Base-by-base conservation (phyloP, 1,139 yeast species). In the Suhomyces atakaporum region DNA sequence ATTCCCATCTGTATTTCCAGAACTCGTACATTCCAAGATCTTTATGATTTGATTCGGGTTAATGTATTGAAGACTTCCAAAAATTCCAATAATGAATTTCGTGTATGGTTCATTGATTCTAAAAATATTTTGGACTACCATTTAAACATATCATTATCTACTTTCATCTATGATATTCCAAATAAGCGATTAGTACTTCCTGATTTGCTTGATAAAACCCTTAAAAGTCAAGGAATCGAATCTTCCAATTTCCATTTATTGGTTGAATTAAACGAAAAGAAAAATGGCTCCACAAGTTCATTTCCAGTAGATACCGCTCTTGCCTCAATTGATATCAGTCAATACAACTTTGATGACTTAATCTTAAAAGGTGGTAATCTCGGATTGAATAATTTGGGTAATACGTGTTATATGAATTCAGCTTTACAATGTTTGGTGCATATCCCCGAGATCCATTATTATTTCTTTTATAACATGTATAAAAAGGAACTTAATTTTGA, bases 321-420 rank as follows among this genome's bases (percentile, higher is more conserved):
- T n/a, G 42, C 46, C 5, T 44, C 45, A 27, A 31, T 50, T 10
- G 54, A 56, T 35, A 20, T 45, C 7, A 44, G 54, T 12, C 47
- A 47, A 26, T 54, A 49, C 36, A 54, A 54, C 25, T 21, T 48
- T 8, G 47, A 47, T 28, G 21, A 32, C 11, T 29, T 38, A 11
- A 47, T 42, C 22, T 35, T 36, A 11, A 43, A 48, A 13, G 68
- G 72, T 13, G 77, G 75, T 2, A 49, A 63, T 34, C 47, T 65
- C 30, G 98, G 98, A 0, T 65, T 92, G 34, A 71, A 74, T 29
- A 92, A 92, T 54, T 66, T 92, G 46, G 98, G 98, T 5, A 92
- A 92, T 55, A 85, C 96, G 0, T 92, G 98, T 58, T 92, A 89
- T 58, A 92, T 92, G 97, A 92, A 92, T 60, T 87, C 96, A 11